Evolutionary conservation across 2,329 filamentous ascomycete genomes (phyloP), one percentile per base, ranked within the genome.

Genomic region (Uncinocarpus reesii): DNA sequence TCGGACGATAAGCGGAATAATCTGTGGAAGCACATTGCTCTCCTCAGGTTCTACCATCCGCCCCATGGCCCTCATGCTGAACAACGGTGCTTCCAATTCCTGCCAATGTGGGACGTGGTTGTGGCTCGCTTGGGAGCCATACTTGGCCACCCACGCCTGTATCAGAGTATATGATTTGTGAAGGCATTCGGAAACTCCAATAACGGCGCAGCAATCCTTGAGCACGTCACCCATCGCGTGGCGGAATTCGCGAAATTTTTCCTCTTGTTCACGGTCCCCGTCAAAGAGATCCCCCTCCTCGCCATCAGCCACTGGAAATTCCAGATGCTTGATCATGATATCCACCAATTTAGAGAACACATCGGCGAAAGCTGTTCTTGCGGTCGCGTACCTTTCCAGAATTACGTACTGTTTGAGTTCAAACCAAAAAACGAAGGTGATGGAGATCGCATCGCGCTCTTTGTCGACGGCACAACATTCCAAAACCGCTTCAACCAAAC

Each of bases 341-440:
- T 96, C 90, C 51, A 98, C 89, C 32, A 98, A 74, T 62, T 84
- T 84, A 1, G 87, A 85, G 66, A 87, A 98, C 40, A 95, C 72
- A 56, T 93, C 86, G 29, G 86, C 74, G 48, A 87, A 78, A 58
- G 84, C 76, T 54, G 87, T 66, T 44, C 89, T 80, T 34, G 89
- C 84, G 58, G 88, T 78, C 44, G 86, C 84, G 63, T 95, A 98
- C 56, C 83, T 83, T 29, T 96, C 90, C 46, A 98, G 68, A 1
- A 89, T 88, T 41, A 98, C 75, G 63, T 94, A 95, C 64, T 95
- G 88, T 72, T 98, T 98, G 40, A 98, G 76, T 62, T 98, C 92
- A 63, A 93, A 96, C 92, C 92, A 98, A 70, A 98, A 96, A 56
- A 80, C 81, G 68, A 98, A 98, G 0, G 93, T 98, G 59, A 92